Base-by-base conservation (phyloP, 768 basidiomycete genomes). In the Trametes sanguinea region DNA sequence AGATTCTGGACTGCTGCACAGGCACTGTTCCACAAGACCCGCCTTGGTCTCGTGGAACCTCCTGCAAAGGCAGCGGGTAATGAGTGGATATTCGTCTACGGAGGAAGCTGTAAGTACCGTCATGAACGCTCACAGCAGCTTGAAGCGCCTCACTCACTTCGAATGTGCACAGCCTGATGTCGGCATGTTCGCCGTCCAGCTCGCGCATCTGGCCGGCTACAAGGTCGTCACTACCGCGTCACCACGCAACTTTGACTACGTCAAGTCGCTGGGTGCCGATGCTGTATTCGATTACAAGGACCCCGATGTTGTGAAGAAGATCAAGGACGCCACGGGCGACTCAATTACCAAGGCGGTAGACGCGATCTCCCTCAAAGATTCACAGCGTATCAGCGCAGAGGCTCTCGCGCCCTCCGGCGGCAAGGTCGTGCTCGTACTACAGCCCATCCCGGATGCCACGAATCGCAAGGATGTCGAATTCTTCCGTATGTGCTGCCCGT, bases 151-250 rank as follows among this genome's bases (percentile, higher is more conserved):
- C 59, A 37, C 35, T 61, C 4, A 61, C 32, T 3, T 16, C 10
- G 2, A 35, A 14, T n/a, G 14, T 30, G 27, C 32, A 27, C 44
- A 67, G 53, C 63, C 22, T n/a, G 57, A 63, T 32, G 73, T 75
- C n/a, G 77, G 77, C 0, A 67, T 70, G 32, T 74, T 67, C 59
- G 77, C 77, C 0, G 71, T 83, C 16, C 76, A 79, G 63, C 73
- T 82, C 14, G 76, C 77, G 2, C 75, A 76, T 39, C 68, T 77
- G 3, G 66, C 77, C 0, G 82, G 82, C 14, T 74, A 80, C 60
- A 74, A 74, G 29, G 77, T 83, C 48, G 73, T 80, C 17, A 75
- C 81, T 6, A 80, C 79, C 27, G 76, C 80, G 4, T 81, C 80
- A 0, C 71, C 75, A 14, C 64, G 67, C 37, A 79, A 80, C 62